phyloP scores from a whole-genome alignment of 2,329 filamentous ascomycete genomes.

The Dactylellina drechsleri region DNA sequence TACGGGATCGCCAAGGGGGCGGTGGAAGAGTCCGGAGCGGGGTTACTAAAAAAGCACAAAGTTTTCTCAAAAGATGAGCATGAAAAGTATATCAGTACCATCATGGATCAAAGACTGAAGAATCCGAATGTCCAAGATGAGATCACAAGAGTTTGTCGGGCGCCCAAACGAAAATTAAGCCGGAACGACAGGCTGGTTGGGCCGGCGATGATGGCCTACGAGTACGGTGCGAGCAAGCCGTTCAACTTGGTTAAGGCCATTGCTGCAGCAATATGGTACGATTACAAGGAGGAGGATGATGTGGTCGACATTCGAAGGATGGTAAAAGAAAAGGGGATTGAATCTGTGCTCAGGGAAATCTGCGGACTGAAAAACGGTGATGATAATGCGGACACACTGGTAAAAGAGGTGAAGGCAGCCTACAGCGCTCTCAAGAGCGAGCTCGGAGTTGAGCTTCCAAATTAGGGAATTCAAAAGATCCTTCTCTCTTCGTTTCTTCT shows the following conservation, averaged over 20 bases:
- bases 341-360: conserved; percentile 80
- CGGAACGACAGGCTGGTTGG: conserved; percentile 97
- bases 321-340: conserved; percentile 77
- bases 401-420: conserved; percentile 68
- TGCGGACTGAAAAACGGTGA: conserved; percentile 81
- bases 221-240: conserved; percentile 69
- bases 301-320: conserved; percentile 85
- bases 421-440: conserved; percentile 28
- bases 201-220: conserved; percentile 88
- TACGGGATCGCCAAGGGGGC: conserved; percentile 80
- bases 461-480: conserved; percentile 1
- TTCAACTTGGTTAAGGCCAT: conserved; percentile 80
- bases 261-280: conserved; percentile 94
- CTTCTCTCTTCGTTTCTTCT: not conserved
- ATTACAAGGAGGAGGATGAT: conserved; percentile 92
- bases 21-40: conserved; percentile 82
- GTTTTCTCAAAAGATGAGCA: conserved; percentile 77
- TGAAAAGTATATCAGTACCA: conserved; percentile 86
- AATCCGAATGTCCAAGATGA: conserved; percentile 69
- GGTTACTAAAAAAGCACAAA: conserved; percentile 85
- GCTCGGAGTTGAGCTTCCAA: conserved; percentile 21
- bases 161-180: conserved; percentile 89
- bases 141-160: conserved; percentile 93
- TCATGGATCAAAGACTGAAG: conserved; percentile 71
- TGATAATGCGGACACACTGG: conserved; percentile 78